Evolutionary conservation across 441 rosid genomes (phyloP), one percentile per base, ranked within the genome.

Genomic region (Flueggea neowawraea): DNA sequence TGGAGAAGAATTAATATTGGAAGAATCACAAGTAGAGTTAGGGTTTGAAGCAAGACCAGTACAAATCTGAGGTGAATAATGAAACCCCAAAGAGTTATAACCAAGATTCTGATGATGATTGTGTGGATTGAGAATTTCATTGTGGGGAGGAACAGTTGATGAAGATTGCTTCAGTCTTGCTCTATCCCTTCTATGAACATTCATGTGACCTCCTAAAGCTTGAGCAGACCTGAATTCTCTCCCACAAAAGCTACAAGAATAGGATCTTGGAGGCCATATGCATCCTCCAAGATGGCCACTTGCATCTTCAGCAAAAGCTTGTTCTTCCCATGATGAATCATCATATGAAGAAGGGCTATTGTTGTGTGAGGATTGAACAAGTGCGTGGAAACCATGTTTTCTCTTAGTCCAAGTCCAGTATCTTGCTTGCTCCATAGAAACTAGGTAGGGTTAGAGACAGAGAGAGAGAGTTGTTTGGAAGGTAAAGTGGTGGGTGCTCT

Each of bases 161-260:
- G 87, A 76, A 16, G 91, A 72, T 65, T 86, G 96, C 74, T 91
- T 94, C 32, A 91, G 79, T 69, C 96, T 79, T 55, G 99, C 97
- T 73, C 96, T 83, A 72, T 94, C 99, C 73, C 97, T 91, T 75
- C 99, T 81, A 61, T 94, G 99, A 62, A 93, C 96, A 61, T 93
- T 93, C 98, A 93, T 93, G 70, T 93, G 98, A 64, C 97, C 98
- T 11, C 98, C 98, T 4, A 93, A 84, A 55, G 99, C 99, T 81
- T 91, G 99, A 65, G 99, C 99, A 45, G 99, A 95, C 78, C 83
- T 78, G 65, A 95, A 95, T 69, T 95, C 97, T 74, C 96, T 78
- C 58, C 84, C 75, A 61, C 99, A 95, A 58, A 95, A 91, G 89
- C 83, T 95, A 69, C 99, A 95, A 65, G 96, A 78, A 65, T 95